A percentile compares a stretch with the other conserved stretches of the same genome.
These are phyloP conservation scores for Rachicladosporium sp. DNA, from an alignment of 2,329 filamentous ascomycete species.

Conservation along the genomic window DNA sequence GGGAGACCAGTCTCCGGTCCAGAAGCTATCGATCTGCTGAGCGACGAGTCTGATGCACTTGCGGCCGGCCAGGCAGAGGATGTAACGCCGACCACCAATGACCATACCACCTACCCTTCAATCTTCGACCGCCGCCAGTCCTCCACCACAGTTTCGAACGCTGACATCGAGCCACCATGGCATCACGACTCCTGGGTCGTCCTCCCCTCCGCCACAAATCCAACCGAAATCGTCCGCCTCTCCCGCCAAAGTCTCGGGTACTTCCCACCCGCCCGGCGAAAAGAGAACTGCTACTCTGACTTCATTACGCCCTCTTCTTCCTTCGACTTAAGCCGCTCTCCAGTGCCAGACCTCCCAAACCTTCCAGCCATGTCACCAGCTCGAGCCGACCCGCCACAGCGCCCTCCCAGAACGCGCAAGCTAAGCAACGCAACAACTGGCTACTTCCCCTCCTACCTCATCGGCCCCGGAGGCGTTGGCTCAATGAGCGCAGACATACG, in stretches of 20 bases:
- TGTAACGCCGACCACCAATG: constrained; percentile 17
- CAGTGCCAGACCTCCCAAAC: constrained; percentile 20
- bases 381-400: constrained; percentile 24
- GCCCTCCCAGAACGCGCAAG: constrained; percentile 27
- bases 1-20: constrained; percentile 44
- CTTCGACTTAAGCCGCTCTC: constrained; percentile 44
- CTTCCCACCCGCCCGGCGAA: constrained; percentile 82
- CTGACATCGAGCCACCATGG: constrained; percentile 58
- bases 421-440: constrained; percentile 27
- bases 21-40: constrained; percentile 20
- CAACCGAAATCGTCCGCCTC: constrained; percentile 77
- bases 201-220: constrained; percentile 56
- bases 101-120: background rate
- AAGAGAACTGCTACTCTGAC: constrained; percentile 55
- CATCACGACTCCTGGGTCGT: constrained; percentile 82
- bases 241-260: constrained; percentile 72
- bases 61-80: constrained; percentile 23
- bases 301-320: constrained; percentile 56
- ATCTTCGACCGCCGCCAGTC: constrained; percentile 20
- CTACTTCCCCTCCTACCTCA: constrained; percentile 44
- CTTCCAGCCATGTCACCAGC: constrained; percentile 20
- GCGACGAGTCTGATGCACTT: constrained; percentile 19
- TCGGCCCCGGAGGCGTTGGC: constrained; percentile 78
- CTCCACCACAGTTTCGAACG: constrained; percentile 24
- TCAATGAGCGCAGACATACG: constrained; percentile 61